Conservation (phyloP, 495 filamentous ascomycete species). For the Aspergillus steynii region DNA sequence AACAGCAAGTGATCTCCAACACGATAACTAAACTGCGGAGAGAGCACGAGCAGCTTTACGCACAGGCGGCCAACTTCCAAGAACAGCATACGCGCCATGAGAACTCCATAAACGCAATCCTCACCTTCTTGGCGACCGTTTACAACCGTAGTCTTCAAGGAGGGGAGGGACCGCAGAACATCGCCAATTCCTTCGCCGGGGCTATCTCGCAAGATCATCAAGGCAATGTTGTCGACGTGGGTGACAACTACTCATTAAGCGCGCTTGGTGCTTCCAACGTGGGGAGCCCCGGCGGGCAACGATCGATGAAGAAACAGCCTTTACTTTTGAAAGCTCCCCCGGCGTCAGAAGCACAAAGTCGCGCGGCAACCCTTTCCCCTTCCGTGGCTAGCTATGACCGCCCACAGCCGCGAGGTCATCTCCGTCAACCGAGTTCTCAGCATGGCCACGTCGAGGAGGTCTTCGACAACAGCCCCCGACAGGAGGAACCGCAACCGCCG, state of each 20-base stretch:
- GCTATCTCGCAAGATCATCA: conserved; percentile 60
- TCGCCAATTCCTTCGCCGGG: conserved; percentile 70
- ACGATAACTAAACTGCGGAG: conserved; percentile 75
- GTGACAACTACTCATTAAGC: conserved; percentile 54
- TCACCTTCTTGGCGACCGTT: conserved; percentile 94
- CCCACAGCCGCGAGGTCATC: conserved; percentile 32
- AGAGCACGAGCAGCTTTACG: conserved; percentile 85
- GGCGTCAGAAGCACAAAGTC: conserved; percentile 28
- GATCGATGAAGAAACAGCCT: conserved; percentile 49
- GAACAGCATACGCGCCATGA: conserved; percentile 92
- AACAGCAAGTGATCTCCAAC: conserved; percentile 79
- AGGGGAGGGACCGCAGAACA: conserved; percentile 60
- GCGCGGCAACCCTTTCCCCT: conserved; percentile 44
- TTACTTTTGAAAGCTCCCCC: conserved; percentile 54
- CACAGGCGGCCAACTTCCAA: conserved; percentile 88
- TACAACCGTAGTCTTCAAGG: conserved; percentile 79
- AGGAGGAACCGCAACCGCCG: conserved; percentile 23
- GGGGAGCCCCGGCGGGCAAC: conserved; percentile 39
- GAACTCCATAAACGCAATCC: conserved; percentile 95
- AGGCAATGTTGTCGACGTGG: conserved; percentile 72
- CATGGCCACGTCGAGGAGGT: conserved; percentile 48
- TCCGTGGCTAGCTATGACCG: conserved; percentile 33
- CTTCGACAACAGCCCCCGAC: conserved; percentile 42
- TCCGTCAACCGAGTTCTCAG: conserved; percentile 38
- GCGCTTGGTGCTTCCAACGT: conserved; percentile 35